A percentile compares a stretch with the other conserved stretches of the same genome.
phyloP scores from a whole-genome alignment of 768 basidiomycete species.

The Mycena galopus region DNA sequence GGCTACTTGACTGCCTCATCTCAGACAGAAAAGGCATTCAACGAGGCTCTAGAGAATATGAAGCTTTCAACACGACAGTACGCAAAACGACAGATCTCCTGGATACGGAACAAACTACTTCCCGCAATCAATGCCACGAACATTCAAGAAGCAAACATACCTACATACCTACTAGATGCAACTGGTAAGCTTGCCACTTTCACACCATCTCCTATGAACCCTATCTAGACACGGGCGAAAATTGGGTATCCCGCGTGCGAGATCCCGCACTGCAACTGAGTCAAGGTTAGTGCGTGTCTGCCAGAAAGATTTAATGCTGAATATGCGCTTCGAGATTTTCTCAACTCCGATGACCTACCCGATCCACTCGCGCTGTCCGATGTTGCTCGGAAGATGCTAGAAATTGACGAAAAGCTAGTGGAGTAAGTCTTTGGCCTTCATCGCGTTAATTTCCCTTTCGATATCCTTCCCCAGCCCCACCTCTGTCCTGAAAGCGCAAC shows the following conservation, averaged over 20 bases:
- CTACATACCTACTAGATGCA: slow-evolving; percentile 75
- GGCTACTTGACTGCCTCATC: slow-evolving; percentile 66
- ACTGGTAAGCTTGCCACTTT: slow-evolving; percentile 58
- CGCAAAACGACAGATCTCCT: slow-evolving; percentile 90
- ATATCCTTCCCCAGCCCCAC: slow-evolving; percentile 61
- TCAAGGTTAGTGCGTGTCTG: slow-evolving; percentile 53
- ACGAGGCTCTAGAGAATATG: slow-evolving; percentile 78
- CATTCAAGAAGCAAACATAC: slow-evolving; percentile 45
- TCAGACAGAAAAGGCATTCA: slow-evolving; percentile 57
- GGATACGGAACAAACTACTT: slow-evolving; percentile 92
- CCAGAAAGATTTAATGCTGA: not conserved
- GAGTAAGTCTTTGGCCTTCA: slow-evolving; percentile 50
- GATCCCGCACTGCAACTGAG: slow-evolving; percentile 63
- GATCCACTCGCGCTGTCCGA: slow-evolving; percentile 70
- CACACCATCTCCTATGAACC: slow-evolving; percentile 2
- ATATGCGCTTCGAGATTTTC: slow-evolving; percentile 63
- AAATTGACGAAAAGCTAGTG: slow-evolving; percentile 56
- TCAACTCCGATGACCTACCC: slow-evolving; percentile 62
- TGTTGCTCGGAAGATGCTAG: slow-evolving; percentile 66
- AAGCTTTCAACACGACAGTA: slow-evolving; percentile 92
- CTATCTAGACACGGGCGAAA: slow-evolving; percentile 60
- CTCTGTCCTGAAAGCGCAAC: slow-evolving; percentile 66
- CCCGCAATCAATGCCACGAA: slow-evolving; percentile 74
- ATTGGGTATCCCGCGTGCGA: slow-evolving; percentile 71
- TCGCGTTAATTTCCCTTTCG: not conserved